Evolutionary conservation across 2,329 filamentous ascomycete species (phyloP).

Genomic region (Chrysosphaeria jannelii): DNA sequence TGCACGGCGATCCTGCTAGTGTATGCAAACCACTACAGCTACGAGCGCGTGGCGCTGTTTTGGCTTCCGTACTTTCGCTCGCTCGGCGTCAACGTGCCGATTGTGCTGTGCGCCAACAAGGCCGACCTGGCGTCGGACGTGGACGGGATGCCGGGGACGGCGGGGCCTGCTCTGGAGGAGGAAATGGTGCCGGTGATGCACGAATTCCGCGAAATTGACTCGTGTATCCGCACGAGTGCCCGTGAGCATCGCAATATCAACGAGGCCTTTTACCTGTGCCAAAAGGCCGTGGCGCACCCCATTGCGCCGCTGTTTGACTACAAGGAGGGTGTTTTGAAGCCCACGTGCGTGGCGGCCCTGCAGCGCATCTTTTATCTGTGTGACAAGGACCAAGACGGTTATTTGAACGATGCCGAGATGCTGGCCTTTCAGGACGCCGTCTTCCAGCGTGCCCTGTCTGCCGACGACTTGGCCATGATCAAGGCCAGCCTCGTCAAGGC

Average conservation of each 20-base stretch:
- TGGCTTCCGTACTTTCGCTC: slow-evolving; percentile 98
- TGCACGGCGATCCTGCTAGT: slow-evolving; percentile 91
- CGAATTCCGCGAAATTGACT: slow-evolving; percentile 96
- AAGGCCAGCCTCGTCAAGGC: slow-evolving; percentile 56
- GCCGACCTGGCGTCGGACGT: slow-evolving; percentile 35
- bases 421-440: slow-evolving; percentile 72
- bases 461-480: slow-evolving; percentile 68
- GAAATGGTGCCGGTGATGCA: slow-evolving; percentile 97
- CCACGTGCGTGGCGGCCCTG: slow-evolving; percentile 59
- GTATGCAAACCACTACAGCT: slow-evolving; percentile 97
- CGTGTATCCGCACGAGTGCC: slow-evolving; percentile 82
- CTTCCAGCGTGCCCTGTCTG: slow-evolving; percentile 61
- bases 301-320: slow-evolving; percentile 92
- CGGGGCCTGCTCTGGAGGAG: slow-evolving; percentile 57
- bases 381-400: slow-evolving; percentile 87
- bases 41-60: slow-evolving; percentile 84
- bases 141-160: slow-evolving; percentile 1
- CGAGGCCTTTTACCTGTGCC: slow-evolving; percentile 89
- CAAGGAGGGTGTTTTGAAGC: slow-evolving; percentile 71
- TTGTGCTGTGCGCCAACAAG: slow-evolving; percentile 92
- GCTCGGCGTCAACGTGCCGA: slow-evolving; percentile 91
- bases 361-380: slow-evolving; percentile 84
- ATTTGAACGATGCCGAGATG: slow-evolving; percentile 68
- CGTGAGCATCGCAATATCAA: slow-evolving; percentile 83
- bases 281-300: slow-evolving; percentile 91